phyloP scores from a whole-genome alignment of 768 basidiomycete genomes.

The Inosperma sp. region DNA sequence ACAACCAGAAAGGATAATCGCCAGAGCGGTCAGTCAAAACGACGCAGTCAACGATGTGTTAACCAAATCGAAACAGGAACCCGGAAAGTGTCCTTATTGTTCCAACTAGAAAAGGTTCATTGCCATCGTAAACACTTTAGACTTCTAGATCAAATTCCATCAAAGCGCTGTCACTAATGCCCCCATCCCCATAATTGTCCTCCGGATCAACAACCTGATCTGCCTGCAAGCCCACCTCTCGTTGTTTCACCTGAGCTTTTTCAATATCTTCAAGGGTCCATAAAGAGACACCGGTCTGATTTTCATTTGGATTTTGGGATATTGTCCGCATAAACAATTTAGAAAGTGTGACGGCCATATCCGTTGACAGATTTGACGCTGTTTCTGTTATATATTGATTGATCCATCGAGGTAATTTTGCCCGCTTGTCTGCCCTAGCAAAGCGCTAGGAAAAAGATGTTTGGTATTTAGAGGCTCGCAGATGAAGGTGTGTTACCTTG shows the following conservation, averaged over 20 bases:
- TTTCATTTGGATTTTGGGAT: slow-evolving; percentile 95
- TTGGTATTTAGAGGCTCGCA: not conserved
- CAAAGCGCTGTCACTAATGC: slow-evolving; percentile 58
- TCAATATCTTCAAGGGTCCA: slow-evolving; percentile 94
- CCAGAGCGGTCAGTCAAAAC: slow-evolving; percentile 36
- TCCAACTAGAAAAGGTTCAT: slow-evolving; percentile 8
- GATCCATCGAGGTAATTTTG: slow-evolving; percentile 97
- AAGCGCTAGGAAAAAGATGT: slow-evolving; percentile 56
- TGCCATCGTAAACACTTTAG: slow-evolving; percentile 18
- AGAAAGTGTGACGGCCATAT: slow-evolving; percentile 92
- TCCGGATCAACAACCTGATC: slow-evolving; percentile 44
- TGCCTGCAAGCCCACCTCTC: slow-evolving; percentile 52
- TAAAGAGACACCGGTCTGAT: slow-evolving; percentile 88
- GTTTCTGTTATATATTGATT: slow-evolving; percentile 99
- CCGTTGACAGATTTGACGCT: slow-evolving; percentile 94
- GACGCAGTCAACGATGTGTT: not conserved
- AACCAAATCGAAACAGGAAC: slow-evolving; percentile 28
- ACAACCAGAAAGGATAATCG: slow-evolving; percentile 51
- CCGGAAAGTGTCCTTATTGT: slow-evolving; percentile 39
- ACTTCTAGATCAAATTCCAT: slow-evolving; percentile 52
- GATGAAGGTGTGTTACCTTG: slow-evolving; percentile 52
- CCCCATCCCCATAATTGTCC: slow-evolving; percentile 64
- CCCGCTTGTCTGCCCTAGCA: slow-evolving; percentile 87
- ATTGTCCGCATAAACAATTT: slow-evolving; percentile 98
- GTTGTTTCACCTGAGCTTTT: slow-evolving; percentile 78